A percentile compares a stretch with the other conserved stretches of the same genome.
These are phyloP conservation scores for Cordyceps pruinosa DNA, from an alignment of 2,329 filamentous ascomycete genomes.

Conservation along the genomic window DNA sequence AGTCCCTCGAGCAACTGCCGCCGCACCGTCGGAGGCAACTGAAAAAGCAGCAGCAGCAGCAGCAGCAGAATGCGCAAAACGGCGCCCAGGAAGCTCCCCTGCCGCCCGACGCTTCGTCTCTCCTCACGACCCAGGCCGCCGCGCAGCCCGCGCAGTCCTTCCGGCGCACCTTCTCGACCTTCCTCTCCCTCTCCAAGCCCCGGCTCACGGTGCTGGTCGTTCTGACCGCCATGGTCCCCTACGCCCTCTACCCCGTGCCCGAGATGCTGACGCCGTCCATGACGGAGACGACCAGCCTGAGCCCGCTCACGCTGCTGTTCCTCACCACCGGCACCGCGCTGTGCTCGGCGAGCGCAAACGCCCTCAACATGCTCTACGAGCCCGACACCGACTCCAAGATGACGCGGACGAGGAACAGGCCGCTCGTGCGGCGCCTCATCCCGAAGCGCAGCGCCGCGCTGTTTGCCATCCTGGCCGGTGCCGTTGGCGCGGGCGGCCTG, in stretches of 20 bases:
- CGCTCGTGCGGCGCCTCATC: slow-evolving; percentile 76
- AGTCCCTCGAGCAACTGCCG: slow-evolving; percentile 21
- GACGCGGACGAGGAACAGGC: slow-evolving; percentile 85
- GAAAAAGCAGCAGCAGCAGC: slow-evolving; percentile 20
- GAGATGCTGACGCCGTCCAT: slow-evolving; percentile 67
- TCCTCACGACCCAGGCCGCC: slow-evolving; percentile 46
- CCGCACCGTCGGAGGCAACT: slow-evolving; percentile 31
- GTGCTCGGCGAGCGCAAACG: slow-evolving; percentile 85
- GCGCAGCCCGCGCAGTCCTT: slow-evolving; percentile 43
- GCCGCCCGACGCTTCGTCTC: slow-evolving; percentile 47
- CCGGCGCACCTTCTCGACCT: slow-evolving; percentile 66
- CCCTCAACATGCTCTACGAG: slow-evolving; percentile 97
- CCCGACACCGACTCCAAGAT: slow-evolving; percentile 84
- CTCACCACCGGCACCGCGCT: slow-evolving; percentile 84
- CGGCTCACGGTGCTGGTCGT: slow-evolving; percentile 87
- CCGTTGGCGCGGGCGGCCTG: slow-evolving; percentile 62
- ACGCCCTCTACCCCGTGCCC: slow-evolving; percentile 88
- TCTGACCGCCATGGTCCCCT: slow-evolving; percentile 82
- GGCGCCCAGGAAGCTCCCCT: slow-evolving; percentile 24
- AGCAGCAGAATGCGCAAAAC: slow-evolving; percentile 9
- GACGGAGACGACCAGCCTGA: slow-evolving; percentile 69
- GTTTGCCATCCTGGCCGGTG: slow-evolving; percentile 71
- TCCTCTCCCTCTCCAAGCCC: slow-evolving; percentile 90
- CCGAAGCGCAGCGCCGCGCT: slow-evolving; percentile 61
- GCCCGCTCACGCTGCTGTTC: slow-evolving; percentile 85